A percentile compares a stretch with the other conserved stretches of the same genome.
Conservation (phyloP, 2,329 filamentous ascomycete species). For the Aspergillus ruber region DNA sequence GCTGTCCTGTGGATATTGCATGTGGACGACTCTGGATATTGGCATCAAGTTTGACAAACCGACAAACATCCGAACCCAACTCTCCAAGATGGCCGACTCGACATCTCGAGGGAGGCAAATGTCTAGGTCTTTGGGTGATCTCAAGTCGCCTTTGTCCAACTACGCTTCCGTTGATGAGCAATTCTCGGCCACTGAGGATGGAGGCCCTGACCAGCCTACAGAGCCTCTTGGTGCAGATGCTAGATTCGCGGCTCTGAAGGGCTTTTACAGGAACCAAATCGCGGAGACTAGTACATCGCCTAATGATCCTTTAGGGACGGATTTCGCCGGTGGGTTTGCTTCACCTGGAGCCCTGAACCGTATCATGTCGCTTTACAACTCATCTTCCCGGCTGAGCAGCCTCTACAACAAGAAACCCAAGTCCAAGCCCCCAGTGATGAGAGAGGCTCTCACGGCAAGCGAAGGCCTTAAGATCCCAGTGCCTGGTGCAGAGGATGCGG, state of each 20-base stretch:
- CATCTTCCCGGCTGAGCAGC: conserved; percentile 46
- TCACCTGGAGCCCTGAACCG: conserved; percentile 78
- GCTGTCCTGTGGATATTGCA: conserved; percentile 81
- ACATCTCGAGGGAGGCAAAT: conserved; percentile 31
- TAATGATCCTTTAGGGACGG: conserved; percentile 47
- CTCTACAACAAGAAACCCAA: conserved; percentile 58
- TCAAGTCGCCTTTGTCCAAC: conserved; percentile 33
- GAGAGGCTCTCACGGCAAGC: conserved; percentile 63
- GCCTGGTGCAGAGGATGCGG: conserved; percentile 53
- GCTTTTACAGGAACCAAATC: conserved; percentile 77
- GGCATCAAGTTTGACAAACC: conserved; percentile 85
- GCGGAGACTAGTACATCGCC: conserved; percentile 53
- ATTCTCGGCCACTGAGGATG: conserved; percentile 18
- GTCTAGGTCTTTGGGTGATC: conserved; percentile 31
- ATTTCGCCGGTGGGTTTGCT: conserved; percentile 46
- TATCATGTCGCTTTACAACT: conserved; percentile 85
- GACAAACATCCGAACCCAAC: conserved; percentile 75
- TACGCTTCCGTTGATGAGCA: conserved; percentile 31
- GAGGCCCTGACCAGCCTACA: conserved; percentile 20
- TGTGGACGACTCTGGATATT: conserved; percentile 86
- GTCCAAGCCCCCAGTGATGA: conserved; percentile 65
- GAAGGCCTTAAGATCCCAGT: conserved; percentile 66
- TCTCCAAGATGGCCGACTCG: conserved; percentile 59
- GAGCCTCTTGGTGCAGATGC: conserved; percentile 55
- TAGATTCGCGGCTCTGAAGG: conserved; percentile 66